phyloP scores from a whole-genome alignment of 2,329 filamentous ascomycete species.

The Cadophora sp. region DNA sequence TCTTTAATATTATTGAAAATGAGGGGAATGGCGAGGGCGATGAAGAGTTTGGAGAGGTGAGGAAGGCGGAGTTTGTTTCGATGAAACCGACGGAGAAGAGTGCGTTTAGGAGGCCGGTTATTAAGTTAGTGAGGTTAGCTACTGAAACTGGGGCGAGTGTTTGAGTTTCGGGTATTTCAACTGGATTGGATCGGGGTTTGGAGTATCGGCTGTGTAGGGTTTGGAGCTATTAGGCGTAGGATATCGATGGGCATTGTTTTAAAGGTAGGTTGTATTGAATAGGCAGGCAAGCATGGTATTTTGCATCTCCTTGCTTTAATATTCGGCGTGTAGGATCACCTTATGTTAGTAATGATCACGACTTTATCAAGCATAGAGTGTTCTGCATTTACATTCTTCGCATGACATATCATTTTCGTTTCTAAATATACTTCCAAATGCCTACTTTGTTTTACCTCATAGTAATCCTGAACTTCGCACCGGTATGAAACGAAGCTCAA shows the following conservation, averaged over 20 bases:
- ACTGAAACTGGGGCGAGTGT: not conserved
- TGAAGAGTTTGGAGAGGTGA: not conserved
- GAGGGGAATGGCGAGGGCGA: not conserved
- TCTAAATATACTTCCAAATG: too few species aligned
- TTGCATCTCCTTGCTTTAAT: not conserved
- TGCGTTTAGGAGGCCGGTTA: not conserved
- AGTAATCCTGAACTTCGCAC: too few species aligned
- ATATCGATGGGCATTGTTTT: not conserved
- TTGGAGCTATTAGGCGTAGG: too few species aligned
- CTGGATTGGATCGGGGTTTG: not conserved
- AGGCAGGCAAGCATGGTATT: not conserved
- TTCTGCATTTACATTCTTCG: not conserved
- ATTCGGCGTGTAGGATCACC: not conserved
- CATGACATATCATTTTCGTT: too few species aligned
- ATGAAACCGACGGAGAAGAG: conserved; percentile 5
- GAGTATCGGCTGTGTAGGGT: not conserved
- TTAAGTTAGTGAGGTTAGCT: conserved; percentile 15
- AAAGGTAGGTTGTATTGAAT: too few species aligned
- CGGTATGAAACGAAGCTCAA: too few species aligned
- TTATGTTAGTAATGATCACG: not conserved
- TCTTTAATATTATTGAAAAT: not conserved
- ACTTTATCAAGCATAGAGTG: not conserved
- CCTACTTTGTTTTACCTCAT: too few species aligned
- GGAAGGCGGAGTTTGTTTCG: not conserved
- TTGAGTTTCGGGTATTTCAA: not conserved